Base-by-base conservation (phyloP, 306 rosid genomes). In the Inga oerstediana region DNA sequence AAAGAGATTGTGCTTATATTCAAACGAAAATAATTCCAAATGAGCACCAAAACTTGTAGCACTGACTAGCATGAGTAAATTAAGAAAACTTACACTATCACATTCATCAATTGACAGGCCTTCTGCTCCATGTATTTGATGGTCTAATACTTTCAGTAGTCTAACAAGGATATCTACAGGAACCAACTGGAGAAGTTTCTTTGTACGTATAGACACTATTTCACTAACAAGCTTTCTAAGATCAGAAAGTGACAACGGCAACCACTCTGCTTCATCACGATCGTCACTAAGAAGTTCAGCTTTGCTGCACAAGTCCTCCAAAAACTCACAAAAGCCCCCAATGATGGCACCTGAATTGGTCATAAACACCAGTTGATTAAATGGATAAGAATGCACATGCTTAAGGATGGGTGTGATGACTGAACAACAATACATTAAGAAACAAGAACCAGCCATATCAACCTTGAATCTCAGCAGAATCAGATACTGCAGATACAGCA, bases 61-160 rank as follows among this genome's bases (percentile, higher is more conserved):
- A 79, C 12, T 74, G 41, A 79, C 70, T 75, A 61, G 74, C 48
- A 66, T 43, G 59, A 70, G 78, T 39, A 35, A 80, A 61, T 56
- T 71, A 27, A 67, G 30, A 79, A 70, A 82, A 83, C 98, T 88
- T 87, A 97, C 99, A 83, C 87, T 91, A 75, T 95, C 98, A 70
- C 86, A 93, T 76, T 92, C 97, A 85, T 84, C 94, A 62, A 94
- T 89, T 20, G 97, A 89, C 88, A 97, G 88, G 86, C 99, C 99
- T 88, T 97, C 99, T 67, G 98, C 95, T 84, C 95, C 87, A 85
- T 97, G 99, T 85, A 97, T 92, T 80, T 94, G 99, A 92, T 94
- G 92, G 89, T 97, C 97, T 80, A 97, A 88, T 86, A 92, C 93
- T 84, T 88, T 94, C 82, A 97, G 85, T 76, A 97, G 72, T 85